phyloP scores from a whole-genome alignment of 257 asterid species.

The Nicotiana sylvestris region DNA sequence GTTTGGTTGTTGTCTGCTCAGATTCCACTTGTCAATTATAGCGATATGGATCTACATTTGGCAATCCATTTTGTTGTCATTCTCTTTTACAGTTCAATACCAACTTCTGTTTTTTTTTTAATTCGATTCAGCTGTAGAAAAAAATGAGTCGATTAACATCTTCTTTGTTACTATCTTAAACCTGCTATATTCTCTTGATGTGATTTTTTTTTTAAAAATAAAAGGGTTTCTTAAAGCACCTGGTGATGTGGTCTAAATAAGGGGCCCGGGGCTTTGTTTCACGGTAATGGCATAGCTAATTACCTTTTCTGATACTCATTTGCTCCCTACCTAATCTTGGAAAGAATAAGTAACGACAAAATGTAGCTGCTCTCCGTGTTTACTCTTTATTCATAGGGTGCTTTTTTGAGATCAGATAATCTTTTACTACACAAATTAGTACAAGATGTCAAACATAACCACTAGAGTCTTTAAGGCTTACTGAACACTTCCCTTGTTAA shows the following conservation, averaged over 20 bases:
- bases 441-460: not conserved
- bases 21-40: not conserved
- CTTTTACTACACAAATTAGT: not conserved
- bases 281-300: not conserved
- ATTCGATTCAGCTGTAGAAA: not conserved
- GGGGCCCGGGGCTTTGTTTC: not conserved
- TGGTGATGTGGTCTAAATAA: not conserved
- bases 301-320: no score
- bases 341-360: not conserved
- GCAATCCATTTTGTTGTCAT: not conserved
- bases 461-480: not conserved
- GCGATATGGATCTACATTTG: not conserved
- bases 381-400: not conserved
- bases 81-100: not conserved
- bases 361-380: not conserved
- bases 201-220: not conserved
- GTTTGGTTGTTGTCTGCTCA: not conserved
- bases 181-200: not conserved
- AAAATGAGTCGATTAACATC: not conserved
- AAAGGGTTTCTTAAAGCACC: not conserved
- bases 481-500: not conserved
- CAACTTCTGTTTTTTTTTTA: not conserved
- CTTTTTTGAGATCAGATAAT: not conserved
- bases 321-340: no score
- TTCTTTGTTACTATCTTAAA: not conserved